Evolutionary conservation across 768 basidiomycete genomes (phyloP).

Genomic region (Porphyrellus cyaneotinctus): DNA sequence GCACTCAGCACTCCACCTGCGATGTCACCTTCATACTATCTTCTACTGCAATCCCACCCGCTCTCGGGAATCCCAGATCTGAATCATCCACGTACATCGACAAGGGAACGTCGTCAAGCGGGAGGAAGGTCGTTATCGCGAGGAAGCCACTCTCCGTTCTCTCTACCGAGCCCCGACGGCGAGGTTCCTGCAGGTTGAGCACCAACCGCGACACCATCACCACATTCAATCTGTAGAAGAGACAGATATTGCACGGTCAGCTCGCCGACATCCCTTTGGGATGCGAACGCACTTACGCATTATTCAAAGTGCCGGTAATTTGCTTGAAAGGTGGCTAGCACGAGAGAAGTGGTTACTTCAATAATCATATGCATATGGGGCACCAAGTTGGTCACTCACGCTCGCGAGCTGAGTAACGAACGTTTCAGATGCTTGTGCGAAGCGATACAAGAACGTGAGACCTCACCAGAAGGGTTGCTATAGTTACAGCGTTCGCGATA

Average conservation of each 20-base stretch:
- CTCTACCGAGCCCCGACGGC: too few relatives aligned
- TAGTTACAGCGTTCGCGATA: conserved; percentile 4
- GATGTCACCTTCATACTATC: too few relatives aligned
- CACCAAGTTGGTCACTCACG: conserved; percentile 4
- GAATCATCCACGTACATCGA: background rate
- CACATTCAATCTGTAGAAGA: conserved; percentile 6
- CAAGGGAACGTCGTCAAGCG: background rate
- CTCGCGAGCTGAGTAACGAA: background rate
- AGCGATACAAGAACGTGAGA: background rate
- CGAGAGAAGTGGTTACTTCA: background rate
- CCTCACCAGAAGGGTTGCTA: conserved; percentile 12
- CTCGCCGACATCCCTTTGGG: background rate
- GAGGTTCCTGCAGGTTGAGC: conserved; percentile 14
- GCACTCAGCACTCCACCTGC: too few relatives aligned
- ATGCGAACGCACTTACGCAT: background rate
- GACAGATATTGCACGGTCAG: background rate
- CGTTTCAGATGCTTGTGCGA: background rate
- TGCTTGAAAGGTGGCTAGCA: background rate
- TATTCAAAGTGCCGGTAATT: background rate
- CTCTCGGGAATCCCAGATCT: background rate
- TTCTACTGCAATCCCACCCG: too few relatives aligned
- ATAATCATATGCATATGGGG: too few relatives aligned
- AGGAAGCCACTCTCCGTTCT: background rate
- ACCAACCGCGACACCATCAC: conserved; percentile 16
- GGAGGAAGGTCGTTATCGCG: conserved; percentile 4